phyloP scores from a whole-genome alignment of 116 monocot species.

The Zostera marina region DNA sequence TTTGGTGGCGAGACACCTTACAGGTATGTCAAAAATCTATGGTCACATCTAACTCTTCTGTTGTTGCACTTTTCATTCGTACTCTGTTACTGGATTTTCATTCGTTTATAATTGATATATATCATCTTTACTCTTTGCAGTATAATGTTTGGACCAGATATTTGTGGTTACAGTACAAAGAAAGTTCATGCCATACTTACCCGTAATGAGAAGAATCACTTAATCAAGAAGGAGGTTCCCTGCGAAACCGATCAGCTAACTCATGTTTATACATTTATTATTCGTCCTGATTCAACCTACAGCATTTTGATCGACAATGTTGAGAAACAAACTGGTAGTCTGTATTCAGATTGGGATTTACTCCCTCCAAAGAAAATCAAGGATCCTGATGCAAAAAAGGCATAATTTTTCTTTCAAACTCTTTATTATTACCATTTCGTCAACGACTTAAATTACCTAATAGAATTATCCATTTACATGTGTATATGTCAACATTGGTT shows the following conservation, averaged over 20 bases:
- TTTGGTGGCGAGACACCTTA: conserved; percentile 75
- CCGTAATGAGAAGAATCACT: conserved; percentile 44
- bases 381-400: conserved; percentile 78
- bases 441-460: too few relatives aligned
- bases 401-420: neutral
- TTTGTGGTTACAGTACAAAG: conserved; percentile 66
- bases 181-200: conserved; percentile 62
- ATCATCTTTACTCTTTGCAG: conserved; percentile 17
- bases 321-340: conserved; percentile 57
- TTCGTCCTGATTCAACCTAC: conserved; percentile 58
- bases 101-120: neutral
- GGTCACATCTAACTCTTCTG: neutral
- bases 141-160: conserved; percentile 83
- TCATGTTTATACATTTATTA: conserved; percentile 64
- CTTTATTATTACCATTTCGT: neutral
- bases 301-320: conserved; percentile 56
- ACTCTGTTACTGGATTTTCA: too few relatives aligned
- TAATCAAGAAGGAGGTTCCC: conserved; percentile 63
- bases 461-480: neutral
- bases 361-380: conserved; percentile 59
- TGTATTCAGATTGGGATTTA: conserved; percentile 55
- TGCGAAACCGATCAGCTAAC: conserved; percentile 65
- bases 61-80: neutral
- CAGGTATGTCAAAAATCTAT: conserved; percentile 20
- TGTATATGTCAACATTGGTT: neutral